Conservation (phyloP, 768 basidiomycete genomes). For the Trametes sanguinea region DNA sequence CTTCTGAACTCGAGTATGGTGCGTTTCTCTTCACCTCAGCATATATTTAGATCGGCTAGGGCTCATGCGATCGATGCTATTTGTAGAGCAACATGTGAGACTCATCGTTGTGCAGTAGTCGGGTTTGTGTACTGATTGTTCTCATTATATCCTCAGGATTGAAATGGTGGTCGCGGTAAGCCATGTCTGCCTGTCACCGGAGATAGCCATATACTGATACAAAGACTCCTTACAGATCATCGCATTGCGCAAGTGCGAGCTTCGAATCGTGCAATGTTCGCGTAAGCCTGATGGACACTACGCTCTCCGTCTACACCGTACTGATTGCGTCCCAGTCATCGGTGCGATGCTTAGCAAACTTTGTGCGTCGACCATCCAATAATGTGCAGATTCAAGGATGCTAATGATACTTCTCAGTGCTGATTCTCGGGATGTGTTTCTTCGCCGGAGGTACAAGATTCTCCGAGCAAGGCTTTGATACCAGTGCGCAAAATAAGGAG, state of each 20-base stretch:
- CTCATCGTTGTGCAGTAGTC: not conserved
- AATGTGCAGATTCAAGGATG: not conserved
- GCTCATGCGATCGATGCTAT: slow-evolving; percentile 37
- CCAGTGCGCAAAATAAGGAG: slow-evolving; percentile 46
- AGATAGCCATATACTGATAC: not conserved
- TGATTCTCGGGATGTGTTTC: slow-evolving; percentile 85
- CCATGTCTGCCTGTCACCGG: not conserved
- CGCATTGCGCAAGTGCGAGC: slow-evolving; percentile 79
- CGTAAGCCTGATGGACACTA: too few species aligned
- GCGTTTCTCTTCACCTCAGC: slow-evolving; percentile 21
- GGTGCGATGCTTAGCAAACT: slow-evolving; percentile 84
- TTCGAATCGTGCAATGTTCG: slow-evolving; percentile 79
- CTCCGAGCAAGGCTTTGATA: slow-evolving; percentile 77
- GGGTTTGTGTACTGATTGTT: not conserved
- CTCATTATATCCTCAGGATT: slow-evolving; percentile 33
- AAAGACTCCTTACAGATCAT: slow-evolving; percentile 52
- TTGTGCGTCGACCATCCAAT: slow-evolving; percentile 38
- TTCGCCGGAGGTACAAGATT: slow-evolving; percentile 79
- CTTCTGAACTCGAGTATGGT: slow-evolving; percentile 83
- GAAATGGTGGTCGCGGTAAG: slow-evolving; percentile 73
- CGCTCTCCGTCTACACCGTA: too few species aligned
- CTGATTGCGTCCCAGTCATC: slow-evolving; percentile 72
- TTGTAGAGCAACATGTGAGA: slow-evolving; percentile 64
- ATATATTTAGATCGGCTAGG: not conserved
- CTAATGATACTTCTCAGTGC: slow-evolving; percentile 52